These are phyloP conservation scores for Kernera saxatilis DNA, from an alignment of 345 rosid genomes.

Conservation along the genomic window DNA sequence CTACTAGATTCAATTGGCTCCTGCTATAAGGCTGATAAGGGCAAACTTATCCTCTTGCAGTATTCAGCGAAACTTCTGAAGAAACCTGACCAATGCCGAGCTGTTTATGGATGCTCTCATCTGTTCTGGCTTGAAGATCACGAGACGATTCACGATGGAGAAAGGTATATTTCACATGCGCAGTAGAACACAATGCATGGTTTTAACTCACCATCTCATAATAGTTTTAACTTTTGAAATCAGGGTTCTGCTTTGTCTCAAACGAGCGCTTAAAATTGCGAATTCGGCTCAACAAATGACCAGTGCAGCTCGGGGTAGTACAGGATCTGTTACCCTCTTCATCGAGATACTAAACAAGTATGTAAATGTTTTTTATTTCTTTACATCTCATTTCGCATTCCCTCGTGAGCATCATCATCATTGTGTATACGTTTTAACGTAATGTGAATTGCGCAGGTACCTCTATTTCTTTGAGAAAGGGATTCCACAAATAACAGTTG, in stretches of 20 bases:
- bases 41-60: slow-evolving; percentile 39
- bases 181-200: background rate
- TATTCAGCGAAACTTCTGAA: slow-evolving; percentile 94
- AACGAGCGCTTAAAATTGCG: slow-evolving; percentile 93
- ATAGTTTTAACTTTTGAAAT: background rate
- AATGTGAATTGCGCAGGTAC: slow-evolving; percentile 43
- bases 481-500: slow-evolving; percentile 62
- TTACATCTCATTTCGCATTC: background rate
- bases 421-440: background rate
- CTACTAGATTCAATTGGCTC: background rate
- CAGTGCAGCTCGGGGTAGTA: slow-evolving; percentile 64
- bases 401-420: background rate
- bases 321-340: slow-evolving; percentile 74
- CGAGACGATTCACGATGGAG: slow-evolving; percentile 84
- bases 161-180: slow-evolving; percentile 44
- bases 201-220: background rate
- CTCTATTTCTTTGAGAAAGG: slow-evolving; percentile 93
- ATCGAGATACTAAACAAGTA: slow-evolving; percentile 96
- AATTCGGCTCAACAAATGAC: slow-evolving; percentile 93
- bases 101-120: slow-evolving; percentile 92
- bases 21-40: slow-evolving; percentile 21
- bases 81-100: slow-evolving; percentile 99
- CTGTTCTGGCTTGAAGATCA: slow-evolving; percentile 96
- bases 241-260: slow-evolving; percentile 89
- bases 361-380: slow-evolving; percentile 6